Percentiles rank a stretch among this genome's conserved stretches.
These are phyloP conservation scores for Stereocaulon alpinum DNA, from an alignment of 495 filamentous ascomycete genomes.

Conservation along the genomic window DNA sequence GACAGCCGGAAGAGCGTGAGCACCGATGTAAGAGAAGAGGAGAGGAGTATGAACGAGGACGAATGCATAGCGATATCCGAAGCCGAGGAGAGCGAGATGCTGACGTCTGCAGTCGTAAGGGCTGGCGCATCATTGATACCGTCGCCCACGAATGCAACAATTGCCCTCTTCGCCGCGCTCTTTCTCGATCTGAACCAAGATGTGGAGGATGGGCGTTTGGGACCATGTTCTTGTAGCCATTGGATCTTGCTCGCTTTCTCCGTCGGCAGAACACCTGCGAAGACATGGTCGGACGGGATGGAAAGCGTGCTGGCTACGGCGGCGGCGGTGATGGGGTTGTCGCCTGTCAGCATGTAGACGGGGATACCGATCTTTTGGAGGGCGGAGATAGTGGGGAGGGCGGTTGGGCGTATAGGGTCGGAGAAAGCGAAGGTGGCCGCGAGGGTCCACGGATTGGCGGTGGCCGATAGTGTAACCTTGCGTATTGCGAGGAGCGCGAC, in stretches of 20 bases:
- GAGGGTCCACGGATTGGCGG: slow-evolving; percentile 26
- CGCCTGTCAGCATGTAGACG: slow-evolving; percentile 90
- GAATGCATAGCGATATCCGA: slow-evolving; percentile 77
- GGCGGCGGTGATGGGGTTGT: slow-evolving; percentile 61
- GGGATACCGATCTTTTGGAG: slow-evolving; percentile 55
- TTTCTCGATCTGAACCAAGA: slow-evolving; percentile 38
- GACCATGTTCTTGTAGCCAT: slow-evolving; percentile 57
- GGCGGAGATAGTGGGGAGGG: slow-evolving; percentile 51
- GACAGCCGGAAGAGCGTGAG: slow-evolving; percentile 65
- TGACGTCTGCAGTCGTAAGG: slow-evolving; percentile 67
- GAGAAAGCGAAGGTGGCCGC: slow-evolving; percentile 43
- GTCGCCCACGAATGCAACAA: slow-evolving; percentile 64
- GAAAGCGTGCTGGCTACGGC: slow-evolving; percentile 69
- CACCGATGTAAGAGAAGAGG: slow-evolving; percentile 56
- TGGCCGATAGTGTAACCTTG: slow-evolving; percentile 10
- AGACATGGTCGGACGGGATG: slow-evolving; percentile 64
- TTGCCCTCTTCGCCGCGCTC: slow-evolving; percentile 34
- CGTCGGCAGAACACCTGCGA: slow-evolving; percentile 77
- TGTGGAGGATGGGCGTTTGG: slow-evolving; percentile 59
- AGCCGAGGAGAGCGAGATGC: slow-evolving; percentile 74
- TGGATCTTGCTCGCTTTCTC: slow-evolving; percentile 80
- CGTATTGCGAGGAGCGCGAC: slow-evolving; percentile 56
- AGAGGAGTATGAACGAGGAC: slow-evolving; percentile 77
- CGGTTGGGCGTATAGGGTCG: slow-evolving; percentile 74
- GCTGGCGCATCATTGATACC: slow-evolving; percentile 87